These are phyloP conservation scores for Endoconidiophora polonica DNA, from an alignment of 2,329 filamentous ascomycete genomes.

Conservation along the genomic window DNA sequence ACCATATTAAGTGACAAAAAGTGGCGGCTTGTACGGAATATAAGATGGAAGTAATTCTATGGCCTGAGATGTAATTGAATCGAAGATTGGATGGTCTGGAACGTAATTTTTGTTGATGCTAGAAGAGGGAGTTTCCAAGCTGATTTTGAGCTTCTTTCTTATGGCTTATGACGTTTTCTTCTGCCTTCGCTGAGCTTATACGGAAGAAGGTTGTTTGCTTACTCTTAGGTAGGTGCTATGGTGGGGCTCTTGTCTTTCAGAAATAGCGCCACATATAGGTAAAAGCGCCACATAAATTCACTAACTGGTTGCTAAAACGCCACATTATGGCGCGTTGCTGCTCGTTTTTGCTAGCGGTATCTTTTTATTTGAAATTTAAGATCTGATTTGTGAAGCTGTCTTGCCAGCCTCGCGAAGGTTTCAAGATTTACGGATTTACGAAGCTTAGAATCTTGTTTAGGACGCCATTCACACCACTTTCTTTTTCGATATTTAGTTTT, in stretches of 20 bases:
- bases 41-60: too few species aligned
- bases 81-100: too few species aligned
- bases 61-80: too few species aligned
- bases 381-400: constrained; percentile 3
- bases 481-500: background rate
- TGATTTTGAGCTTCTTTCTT: background rate
- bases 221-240: background rate
- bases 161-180: constrained; percentile 12
- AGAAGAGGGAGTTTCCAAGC: background rate
- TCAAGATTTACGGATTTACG: background rate
- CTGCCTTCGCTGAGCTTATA: constrained; percentile 8
- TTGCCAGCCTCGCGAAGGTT: constrained; percentile 7
- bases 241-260: background rate
- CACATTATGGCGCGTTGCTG: constrained; percentile 7
- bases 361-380: constrained; percentile 2
- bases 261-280: constrained; percentile 1
- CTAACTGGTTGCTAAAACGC: background rate
- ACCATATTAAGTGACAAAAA: constrained; percentile 5
- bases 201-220: background rate
- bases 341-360: background rate
- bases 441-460: constrained; percentile 17
- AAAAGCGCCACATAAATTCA: constrained; percentile 2
- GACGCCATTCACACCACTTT: background rate
- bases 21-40: background rate
- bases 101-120: too few species aligned